Percentiles rank a stretch among this genome's conserved stretches.
phyloP scores from a whole-genome alignment of 2,329 filamentous ascomycete species.

The Penicillium sp. region DNA sequence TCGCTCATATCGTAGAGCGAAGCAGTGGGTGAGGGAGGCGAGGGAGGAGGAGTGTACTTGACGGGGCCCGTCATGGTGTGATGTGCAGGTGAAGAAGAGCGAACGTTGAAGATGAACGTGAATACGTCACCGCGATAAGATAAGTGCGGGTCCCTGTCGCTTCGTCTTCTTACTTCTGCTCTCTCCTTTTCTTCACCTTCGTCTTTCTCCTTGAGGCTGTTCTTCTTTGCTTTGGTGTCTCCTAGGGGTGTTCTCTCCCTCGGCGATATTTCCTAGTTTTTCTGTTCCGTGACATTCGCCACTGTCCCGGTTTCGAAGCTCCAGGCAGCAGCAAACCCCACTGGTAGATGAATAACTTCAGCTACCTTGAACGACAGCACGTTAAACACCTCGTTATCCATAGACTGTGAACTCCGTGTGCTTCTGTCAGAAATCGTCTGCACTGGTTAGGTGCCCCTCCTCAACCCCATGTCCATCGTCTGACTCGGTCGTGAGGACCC shows the following conservation, averaged over 20 bases:
- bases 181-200: neutral
- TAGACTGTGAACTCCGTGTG: neutral
- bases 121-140: conserved; percentile 24
- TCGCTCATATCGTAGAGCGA: conserved; percentile 96
- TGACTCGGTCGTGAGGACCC: neutral
- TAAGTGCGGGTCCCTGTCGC: conserved; percentile 1
- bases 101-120: conserved; percentile 2
- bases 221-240: neutral
- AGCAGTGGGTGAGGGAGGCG: conserved; percentile 66
- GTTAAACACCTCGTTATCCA: neutral
- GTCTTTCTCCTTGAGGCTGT: neutral
- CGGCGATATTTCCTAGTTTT: neutral
- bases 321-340: conserved; percentile 14
- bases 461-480: neutral
- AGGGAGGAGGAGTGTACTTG: conserved; percentile 39
- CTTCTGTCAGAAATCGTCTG: neutral
- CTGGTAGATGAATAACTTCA: neutral
- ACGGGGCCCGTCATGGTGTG: conserved; percentile 30
- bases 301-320: neutral
- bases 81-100: conserved; percentile 1
- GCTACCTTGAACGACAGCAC: neutral
- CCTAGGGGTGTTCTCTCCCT: neutral
- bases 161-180: neutral
- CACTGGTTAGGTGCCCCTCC: neutral
- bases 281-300: neutral